Percentiles rank a stretch among this genome's conserved stretches.
phyloP scores from a whole-genome alignment of 1,284 basidiomycete genomes.

The Naganishia sp. region DNA sequence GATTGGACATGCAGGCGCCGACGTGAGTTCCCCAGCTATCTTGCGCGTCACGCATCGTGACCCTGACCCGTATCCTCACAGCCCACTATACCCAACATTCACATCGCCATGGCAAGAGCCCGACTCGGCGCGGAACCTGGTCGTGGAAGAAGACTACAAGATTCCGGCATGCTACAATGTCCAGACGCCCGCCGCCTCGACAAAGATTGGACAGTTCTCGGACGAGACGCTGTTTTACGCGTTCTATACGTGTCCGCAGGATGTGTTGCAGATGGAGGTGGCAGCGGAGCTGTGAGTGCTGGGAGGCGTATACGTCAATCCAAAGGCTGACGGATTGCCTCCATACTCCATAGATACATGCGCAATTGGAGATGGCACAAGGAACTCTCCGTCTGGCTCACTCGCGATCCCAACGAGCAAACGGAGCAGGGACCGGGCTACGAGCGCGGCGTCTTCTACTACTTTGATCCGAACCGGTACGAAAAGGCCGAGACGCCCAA shows the following conservation, averaged over 20 bases:
- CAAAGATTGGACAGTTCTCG: slow-evolving; percentile 83
- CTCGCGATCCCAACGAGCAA: slow-evolving; percentile 65
- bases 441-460: slow-evolving; percentile 49
- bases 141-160: slow-evolving; percentile 63
- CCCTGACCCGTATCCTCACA: slow-evolving; percentile 43
- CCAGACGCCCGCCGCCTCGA: slow-evolving; percentile 81
- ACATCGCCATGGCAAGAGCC: slow-evolving; percentile 97
- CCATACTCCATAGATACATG: slow-evolving; percentile 69
- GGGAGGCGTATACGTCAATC: neutral
- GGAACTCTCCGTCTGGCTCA: slow-evolving; percentile 90
- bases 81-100: slow-evolving; percentile 87
- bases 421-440: slow-evolving; percentile 41
- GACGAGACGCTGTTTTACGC: slow-evolving; percentile 99
- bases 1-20: slow-evolving; percentile 80
- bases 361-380: slow-evolving; percentile 99
- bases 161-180: slow-evolving; percentile 93
- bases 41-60: no score
- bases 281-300: slow-evolving; percentile 90
- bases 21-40: slow-evolving; percentile 62
- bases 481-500: slow-evolving; percentile 45
- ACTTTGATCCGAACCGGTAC: slow-evolving; percentile 51
- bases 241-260: slow-evolving; percentile 93
- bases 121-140: slow-evolving; percentile 55
- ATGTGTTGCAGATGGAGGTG: slow-evolving; percentile 84
- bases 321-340: neutral